Percentiles rank a stretch among this genome's conserved stretches.
These are phyloP conservation scores for Ceratobasidium sp. DNA, from an alignment of 1,284 basidiomycete species.

Conservation along the genomic window DNA sequence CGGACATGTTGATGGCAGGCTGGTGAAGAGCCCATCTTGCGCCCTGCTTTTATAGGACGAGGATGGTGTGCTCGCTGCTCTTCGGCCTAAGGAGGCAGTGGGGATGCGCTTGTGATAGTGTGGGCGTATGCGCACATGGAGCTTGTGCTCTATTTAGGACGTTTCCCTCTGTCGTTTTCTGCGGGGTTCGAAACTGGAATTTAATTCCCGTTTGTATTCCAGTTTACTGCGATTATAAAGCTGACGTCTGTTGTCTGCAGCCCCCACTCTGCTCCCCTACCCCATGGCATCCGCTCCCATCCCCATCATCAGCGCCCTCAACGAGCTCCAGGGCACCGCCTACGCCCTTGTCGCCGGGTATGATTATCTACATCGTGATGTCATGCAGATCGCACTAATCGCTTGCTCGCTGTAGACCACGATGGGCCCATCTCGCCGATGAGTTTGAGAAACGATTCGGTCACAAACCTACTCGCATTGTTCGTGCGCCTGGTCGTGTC, in stretches of 20 bases:
- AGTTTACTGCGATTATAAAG: background rate
- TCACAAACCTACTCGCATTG: constrained; percentile 72
- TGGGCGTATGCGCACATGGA: constrained; percentile 26
- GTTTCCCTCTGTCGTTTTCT: constrained; percentile 2
- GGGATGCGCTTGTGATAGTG: constrained; percentile 19
- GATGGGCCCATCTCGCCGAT: constrained; percentile 41
- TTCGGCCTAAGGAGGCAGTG: constrained; percentile 36
- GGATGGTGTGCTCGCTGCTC: constrained; percentile 5
- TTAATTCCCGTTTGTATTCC: constrained; percentile 21
- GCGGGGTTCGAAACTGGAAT: constrained; percentile 34
- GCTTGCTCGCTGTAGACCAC: constrained; percentile 17
- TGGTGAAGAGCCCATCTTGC: background rate
- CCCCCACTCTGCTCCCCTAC: background rate
- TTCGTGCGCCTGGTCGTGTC: constrained; percentile 85
- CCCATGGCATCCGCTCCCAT: constrained; percentile 38
- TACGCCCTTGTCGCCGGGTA: constrained; percentile 39
- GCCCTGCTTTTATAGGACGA: constrained; percentile 14
- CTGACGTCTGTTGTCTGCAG: background rate
- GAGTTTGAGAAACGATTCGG: constrained; percentile 76
- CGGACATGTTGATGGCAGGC: constrained; percentile 33
- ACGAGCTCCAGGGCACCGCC: constrained; percentile 34
- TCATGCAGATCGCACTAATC: constrained; percentile 22
- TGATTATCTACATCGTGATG: constrained; percentile 9
- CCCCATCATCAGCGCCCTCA: constrained; percentile 39
- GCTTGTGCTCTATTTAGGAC: background rate